Percentiles rank a stretch among this genome's conserved stretches.
Conservation (phyloP, 208 protist genomes). For the Crithidia mellificae region DNA sequence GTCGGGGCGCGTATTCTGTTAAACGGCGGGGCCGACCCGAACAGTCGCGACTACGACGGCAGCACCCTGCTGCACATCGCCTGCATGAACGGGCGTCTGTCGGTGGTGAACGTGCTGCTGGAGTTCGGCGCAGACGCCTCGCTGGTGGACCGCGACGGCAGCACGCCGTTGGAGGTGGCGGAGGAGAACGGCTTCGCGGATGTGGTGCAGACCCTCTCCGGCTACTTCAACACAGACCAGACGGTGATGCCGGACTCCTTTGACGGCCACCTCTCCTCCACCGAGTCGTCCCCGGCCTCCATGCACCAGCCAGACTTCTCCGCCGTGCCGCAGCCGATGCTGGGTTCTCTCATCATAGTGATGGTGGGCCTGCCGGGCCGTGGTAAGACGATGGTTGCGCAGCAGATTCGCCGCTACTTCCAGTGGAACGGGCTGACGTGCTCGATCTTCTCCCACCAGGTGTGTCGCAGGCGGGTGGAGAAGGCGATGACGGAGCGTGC, state of each 20-base stretch:
- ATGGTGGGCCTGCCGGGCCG: slow-evolving; percentile 90
- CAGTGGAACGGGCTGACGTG: slow-evolving; percentile 87
- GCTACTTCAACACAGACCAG: slow-evolving; percentile 15
- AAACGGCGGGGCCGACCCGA: slow-evolving; percentile 69
- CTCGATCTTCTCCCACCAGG: slow-evolving; percentile 74
- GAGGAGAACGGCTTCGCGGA: slow-evolving; percentile 56
- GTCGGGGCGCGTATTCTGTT: slow-evolving; percentile 74
- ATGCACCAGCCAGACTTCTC: slow-evolving; percentile 66
- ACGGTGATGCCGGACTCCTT: slow-evolving; percentile 35
- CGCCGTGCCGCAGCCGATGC: slow-evolving; percentile 79
- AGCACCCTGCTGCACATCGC: slow-evolving; percentile 85
- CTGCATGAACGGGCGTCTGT: slow-evolving; percentile 49
- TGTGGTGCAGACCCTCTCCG: slow-evolving; percentile 53
- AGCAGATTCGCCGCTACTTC: slow-evolving; percentile 90
- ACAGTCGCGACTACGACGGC: slow-evolving; percentile 81
- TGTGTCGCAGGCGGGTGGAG: slow-evolving; percentile 46
- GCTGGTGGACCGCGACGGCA: slow-evolving; percentile 61
- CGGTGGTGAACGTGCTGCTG: slow-evolving; percentile 64
- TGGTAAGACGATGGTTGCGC: slow-evolving; percentile 90
- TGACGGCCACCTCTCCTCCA: slow-evolving; percentile 20
- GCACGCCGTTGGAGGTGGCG: slow-evolving; percentile 64
- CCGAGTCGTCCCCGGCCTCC: slow-evolving; percentile 39
- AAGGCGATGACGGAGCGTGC: slow-evolving; percentile 17
- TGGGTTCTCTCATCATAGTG: slow-evolving; percentile 85
- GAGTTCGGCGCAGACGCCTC: slow-evolving; percentile 65